phyloP scores from a whole-genome alignment of 345 rosid species.

The Hibiscus trionum region DNA sequence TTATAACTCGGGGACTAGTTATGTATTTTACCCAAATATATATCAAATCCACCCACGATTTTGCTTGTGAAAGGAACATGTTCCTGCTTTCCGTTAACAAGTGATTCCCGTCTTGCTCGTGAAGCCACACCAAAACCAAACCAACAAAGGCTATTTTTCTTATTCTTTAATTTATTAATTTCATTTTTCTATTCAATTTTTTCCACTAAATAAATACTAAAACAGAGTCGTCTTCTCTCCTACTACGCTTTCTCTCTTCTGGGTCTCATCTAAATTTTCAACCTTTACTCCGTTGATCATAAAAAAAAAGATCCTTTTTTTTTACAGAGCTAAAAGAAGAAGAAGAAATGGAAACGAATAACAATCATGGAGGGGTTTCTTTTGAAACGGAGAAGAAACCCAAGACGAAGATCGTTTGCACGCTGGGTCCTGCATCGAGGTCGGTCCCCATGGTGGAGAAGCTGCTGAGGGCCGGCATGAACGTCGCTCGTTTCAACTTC shows the following conservation, averaged over 20 bases:
- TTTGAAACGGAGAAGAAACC: constrained; percentile 43
- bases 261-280: neutral
- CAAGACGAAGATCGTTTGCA: constrained; percentile 94
- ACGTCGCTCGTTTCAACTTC: constrained; percentile 96
- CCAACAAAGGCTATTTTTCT: neutral
- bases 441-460: constrained; percentile 76
- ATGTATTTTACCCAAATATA: no score
- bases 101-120: neutral
- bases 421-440: constrained; percentile 87
- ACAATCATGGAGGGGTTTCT: neutral
- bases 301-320: no score
- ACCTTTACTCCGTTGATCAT: neutral
- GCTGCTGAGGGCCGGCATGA: constrained; percentile 86
- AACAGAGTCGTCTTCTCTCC: neutral
- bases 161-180: neutral
- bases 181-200: neutral
- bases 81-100: neutral
- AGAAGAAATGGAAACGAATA: neutral
- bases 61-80: neutral
- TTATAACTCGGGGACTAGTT: no score
- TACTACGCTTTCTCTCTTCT: neutral
- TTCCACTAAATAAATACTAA: neutral
- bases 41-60: neutral
- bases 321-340: neutral
- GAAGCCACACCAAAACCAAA: neutral